Base-by-base conservation (phyloP, 2,329 filamentous ascomycete genomes). In the Aotearoamyces nothofagi region DNA sequence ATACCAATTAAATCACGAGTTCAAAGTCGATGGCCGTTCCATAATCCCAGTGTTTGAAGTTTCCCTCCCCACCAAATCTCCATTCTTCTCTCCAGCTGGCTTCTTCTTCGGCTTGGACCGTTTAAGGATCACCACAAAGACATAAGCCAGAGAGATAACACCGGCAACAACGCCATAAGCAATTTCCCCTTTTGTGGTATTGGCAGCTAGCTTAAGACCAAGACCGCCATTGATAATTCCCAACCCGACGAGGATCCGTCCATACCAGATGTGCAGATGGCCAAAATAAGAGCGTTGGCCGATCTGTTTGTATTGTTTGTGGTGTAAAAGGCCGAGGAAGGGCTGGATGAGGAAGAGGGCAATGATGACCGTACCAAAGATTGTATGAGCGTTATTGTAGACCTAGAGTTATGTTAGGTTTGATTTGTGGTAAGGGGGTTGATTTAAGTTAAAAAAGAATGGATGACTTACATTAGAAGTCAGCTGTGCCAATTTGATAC, bases 201-300 rank as follows among this genome's bases (percentile, higher is more conserved):
- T 55, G 15, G 41, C 39, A 2, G 62, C 52, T n/a, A 73, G 53
- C 35, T 59, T 37, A 13, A 78, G 51, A 5, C 72, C 72, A 6
- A 78, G 49, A 0, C 71, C 72, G 31, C 72, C 73, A 42, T 78
- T 77, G 42, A 77, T 49, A 29, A 77, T 60, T 17, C 69, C 72
- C 5, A 76, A 44, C 15, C 66, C 41, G 36, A 78, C 63, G 27
- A 75, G 48, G 1, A 53, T 41, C 12, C 72, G 61, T 11, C 72
- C 73, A 44, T 61, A 72, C 68, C 67, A 77, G 35, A 75, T 61
- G 43, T 78, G 67, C 15, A 55, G 43, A 41, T 74, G 46, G 43
- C 13, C 67, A 66, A 34, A 67, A 42, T 34, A 57, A 5, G 14
- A 63, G 58, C 30, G 66, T 61, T 30, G 66, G 61, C 43, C 42